phyloP scores from a whole-genome alignment of 1,284 basidiomycete genomes.

The Sanguinoderma infundibulare region DNA sequence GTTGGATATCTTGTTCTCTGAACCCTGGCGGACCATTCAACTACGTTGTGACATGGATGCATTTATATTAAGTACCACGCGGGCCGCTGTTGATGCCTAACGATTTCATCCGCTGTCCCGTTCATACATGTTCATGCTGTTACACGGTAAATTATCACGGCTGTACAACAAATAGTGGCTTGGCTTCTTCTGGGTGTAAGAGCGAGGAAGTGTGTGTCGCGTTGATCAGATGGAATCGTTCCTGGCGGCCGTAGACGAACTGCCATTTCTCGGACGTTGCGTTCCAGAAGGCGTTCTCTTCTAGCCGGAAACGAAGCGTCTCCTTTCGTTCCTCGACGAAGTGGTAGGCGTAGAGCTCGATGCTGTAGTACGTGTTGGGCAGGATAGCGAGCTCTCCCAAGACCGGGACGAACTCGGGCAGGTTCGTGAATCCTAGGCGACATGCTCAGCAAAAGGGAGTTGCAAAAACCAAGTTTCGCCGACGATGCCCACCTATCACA shows the following conservation, averaged over 20 bases:
- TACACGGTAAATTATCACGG: constrained; percentile 9
- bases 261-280: constrained; percentile 44
- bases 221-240: constrained; percentile 48
- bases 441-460: neutral
- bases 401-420: constrained; percentile 48
- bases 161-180: constrained; percentile 17
- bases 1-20: neutral
- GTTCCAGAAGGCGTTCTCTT: constrained; percentile 56
- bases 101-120: neutral
- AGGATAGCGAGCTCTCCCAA: constrained; percentile 49
- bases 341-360: constrained; percentile 55
- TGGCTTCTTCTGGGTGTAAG: neutral
- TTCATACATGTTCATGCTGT: constrained; percentile 1
- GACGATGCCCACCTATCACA: constrained; percentile 45
- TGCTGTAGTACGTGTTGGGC: constrained; percentile 53
- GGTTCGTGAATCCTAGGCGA: constrained; percentile 47
- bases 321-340: constrained; percentile 54
- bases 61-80: neutral
- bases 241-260: constrained; percentile 55
- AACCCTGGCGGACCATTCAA: neutral
- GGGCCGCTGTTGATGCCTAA: neutral
- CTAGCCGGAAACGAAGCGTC: constrained; percentile 49
- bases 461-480: neutral
- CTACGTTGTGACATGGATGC: neutral
- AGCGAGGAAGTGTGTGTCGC: constrained; percentile 16